Conservation (phyloP, 1,284 basidiomycete species). For the Cutaneotrichosporon arboriforme region DNA sequence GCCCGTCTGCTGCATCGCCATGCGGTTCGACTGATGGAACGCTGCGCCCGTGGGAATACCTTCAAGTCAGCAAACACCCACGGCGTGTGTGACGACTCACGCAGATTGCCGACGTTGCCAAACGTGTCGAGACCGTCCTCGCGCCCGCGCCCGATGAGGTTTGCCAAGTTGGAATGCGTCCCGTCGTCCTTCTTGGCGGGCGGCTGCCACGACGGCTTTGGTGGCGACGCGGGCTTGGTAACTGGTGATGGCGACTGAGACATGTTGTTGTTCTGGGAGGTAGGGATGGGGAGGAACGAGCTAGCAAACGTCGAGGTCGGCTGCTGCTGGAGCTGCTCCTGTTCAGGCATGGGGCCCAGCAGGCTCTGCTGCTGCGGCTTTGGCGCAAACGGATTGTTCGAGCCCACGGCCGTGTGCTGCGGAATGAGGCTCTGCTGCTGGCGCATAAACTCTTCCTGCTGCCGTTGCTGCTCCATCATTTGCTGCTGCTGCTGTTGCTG, state of each 20-base stretch:
- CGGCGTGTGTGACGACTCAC: constrained; percentile 51
- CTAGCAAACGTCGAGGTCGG: background rate
- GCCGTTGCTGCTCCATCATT: constrained; percentile 46
- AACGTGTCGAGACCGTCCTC: constrained; percentile 92
- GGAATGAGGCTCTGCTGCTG: constrained; percentile 55
- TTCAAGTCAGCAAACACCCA: constrained; percentile 29
- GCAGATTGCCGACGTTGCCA: constrained; percentile 73
- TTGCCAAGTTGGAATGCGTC: constrained; percentile 70
- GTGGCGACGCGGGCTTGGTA: constrained; percentile 24
- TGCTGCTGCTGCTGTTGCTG: constrained; percentile 50
- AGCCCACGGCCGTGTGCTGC: constrained; percentile 62
- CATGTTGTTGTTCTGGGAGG: constrained; percentile 13
- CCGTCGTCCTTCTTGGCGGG: constrained; percentile 53
- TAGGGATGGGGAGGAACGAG: constrained; percentile 34
- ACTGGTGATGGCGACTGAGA: constrained; percentile 22
- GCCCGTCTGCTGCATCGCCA: constrained; percentile 57
- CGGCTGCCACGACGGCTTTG: constrained; percentile 36
- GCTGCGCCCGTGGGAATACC: constrained; percentile 61
- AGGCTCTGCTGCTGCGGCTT: constrained; percentile 29
- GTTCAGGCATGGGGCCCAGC: constrained; percentile 9
- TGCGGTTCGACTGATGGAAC: constrained; percentile 52
- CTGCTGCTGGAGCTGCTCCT: constrained; percentile 15
- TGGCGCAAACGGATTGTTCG: constrained; percentile 88
- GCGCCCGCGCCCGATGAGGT: constrained; percentile 65
- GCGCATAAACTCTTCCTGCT: constrained; percentile 45